Base-by-base conservation (phyloP, 768 basidiomycete genomes). In the Cyclocybe aegerita region DNA sequence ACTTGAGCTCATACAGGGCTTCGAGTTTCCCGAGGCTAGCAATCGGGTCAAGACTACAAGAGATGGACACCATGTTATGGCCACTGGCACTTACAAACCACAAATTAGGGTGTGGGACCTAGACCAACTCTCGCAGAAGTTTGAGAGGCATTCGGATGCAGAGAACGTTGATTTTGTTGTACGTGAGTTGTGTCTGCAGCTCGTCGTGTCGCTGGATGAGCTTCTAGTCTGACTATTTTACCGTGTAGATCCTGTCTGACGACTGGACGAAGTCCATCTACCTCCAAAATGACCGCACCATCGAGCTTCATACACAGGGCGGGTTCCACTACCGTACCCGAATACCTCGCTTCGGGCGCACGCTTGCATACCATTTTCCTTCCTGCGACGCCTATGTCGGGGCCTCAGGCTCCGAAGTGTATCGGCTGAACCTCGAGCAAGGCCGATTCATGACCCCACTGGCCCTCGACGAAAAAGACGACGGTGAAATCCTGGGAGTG, bases 181-280 rank as follows among this genome's bases (percentile, higher is more conserved):
- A 73, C 81, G 94, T 89, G 68, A 77, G 76, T 81, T 68, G 56
- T 42, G 32, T 31, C 44, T 45, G 37, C n/a, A 16, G 33, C 33
- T 48, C 43, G 33, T n/a, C 3, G 2, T 16, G 31, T 41, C 12
- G 36, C 51, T 47, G 39, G 48, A 40, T 46, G n/a, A 35, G 16
- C 16, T 40, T 32, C 31, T 39, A 14, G 34, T 49, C 16, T 43
- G 36, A 49, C 43, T 23, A 48, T 37, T 39, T 37, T 50, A 7
- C 35, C 38, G 34, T 53, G 6, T 68, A 97, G 94, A 86, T 93
- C 59, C 77, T 98, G 7, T 98, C 95, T 1, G 90, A 95, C 62
- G 96, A 98, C 75, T 98, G 96, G 96, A 98, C 96, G 6, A 98
- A 98, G 66, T 87, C 91, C n/a, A 78, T 98, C 54, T 94, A 97